These are phyloP conservation scores for Lentithecium fluviatile DNA, from an alignment of 495 filamentous ascomycete genomes.

Conservation along the genomic window DNA sequence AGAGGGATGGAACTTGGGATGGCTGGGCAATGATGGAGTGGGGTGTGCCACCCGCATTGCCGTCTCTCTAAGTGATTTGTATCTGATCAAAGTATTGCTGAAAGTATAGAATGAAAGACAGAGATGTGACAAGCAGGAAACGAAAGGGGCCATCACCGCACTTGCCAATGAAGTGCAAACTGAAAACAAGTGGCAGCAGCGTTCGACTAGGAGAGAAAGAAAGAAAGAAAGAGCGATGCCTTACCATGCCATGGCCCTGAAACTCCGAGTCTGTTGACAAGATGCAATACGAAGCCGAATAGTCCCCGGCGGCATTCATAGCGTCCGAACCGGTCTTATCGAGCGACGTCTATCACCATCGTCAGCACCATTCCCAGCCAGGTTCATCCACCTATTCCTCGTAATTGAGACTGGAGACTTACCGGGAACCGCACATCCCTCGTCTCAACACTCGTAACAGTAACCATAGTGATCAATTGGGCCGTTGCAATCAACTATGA, in stretches of 20 bases:
- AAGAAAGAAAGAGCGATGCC: background rate
- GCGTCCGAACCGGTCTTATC: constrained; percentile 95
- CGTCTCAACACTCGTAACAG: constrained; percentile 75
- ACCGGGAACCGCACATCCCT: constrained; percentile 89
- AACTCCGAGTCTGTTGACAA: constrained; percentile 72
- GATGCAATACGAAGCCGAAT: constrained; percentile 90
- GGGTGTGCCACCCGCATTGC: too few species aligned
- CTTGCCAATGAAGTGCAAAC: too few species aligned
- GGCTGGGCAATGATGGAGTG: background rate
- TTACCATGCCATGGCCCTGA: constrained; percentile 85
- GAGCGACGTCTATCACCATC: constrained; percentile 66
- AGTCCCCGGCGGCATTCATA: constrained; percentile 95
- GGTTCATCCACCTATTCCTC: constrained; percentile 7
- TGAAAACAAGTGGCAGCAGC: too few species aligned
- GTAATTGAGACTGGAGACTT: constrained; percentile 35
- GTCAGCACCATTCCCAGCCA: background rate
- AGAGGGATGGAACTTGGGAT: background rate
- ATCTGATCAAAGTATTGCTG: too few species aligned
- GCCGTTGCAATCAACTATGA: too few species aligned
- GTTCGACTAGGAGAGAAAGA: too few species aligned
- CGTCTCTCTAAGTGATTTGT: too few species aligned
- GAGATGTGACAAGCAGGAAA: too few species aligned
- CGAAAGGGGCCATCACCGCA: too few species aligned
- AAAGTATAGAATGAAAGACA: too few species aligned
- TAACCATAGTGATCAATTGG: constrained; percentile 54